Percentiles rank a stretch among this genome's conserved stretches.
Evolutionary conservation across 78 protist genomes (phyloP).

Genomic region (Acrasis kona): DNA sequence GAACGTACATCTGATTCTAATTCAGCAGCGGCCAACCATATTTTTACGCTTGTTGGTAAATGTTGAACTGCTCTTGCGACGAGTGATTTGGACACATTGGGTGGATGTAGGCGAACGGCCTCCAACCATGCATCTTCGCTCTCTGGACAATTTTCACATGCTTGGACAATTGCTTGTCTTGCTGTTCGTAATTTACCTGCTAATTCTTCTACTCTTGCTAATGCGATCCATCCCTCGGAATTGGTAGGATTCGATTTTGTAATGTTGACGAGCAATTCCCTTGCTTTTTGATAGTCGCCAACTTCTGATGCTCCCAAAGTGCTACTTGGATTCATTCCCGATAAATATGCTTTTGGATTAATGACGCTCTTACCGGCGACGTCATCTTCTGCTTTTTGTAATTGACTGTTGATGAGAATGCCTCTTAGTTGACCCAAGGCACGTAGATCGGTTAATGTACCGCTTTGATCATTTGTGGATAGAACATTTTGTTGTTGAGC

Average conservation of each 20-base stretch:
- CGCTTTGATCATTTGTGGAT: slow-evolving; percentile 2
- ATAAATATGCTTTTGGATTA: slow-evolving; percentile 85
- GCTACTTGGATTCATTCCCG: slow-evolving; percentile 49
- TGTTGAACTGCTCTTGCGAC: slow-evolving; percentile 78
- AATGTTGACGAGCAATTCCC: neutral
- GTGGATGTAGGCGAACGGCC: slow-evolving; percentile 59
- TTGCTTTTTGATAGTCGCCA: neutral
- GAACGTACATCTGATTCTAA: slow-evolving; percentile 58
- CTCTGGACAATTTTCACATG: slow-evolving; percentile 59
- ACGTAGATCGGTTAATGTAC: slow-evolving; percentile 54
- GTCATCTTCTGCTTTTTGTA: slow-evolving; percentile 42
- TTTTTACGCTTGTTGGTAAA: slow-evolving; percentile 68
- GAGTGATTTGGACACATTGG: slow-evolving; percentile 56
- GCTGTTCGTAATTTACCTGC: slow-evolving; percentile 74
- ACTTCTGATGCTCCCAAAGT: neutral
- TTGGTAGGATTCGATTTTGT: slow-evolving; percentile 17
- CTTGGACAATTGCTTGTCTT: slow-evolving; percentile 61
- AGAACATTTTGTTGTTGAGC: slow-evolving; percentile 5
- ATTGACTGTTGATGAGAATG: slow-evolving; percentile 24
- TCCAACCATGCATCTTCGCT: slow-evolving; percentile 89
- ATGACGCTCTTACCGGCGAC: slow-evolving; percentile 88
- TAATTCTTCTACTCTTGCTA: slow-evolving; percentile 79
- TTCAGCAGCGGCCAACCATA: slow-evolving; percentile 84
- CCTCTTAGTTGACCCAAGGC: slow-evolving; percentile 66
- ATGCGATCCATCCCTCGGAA: slow-evolving; percentile 75